Percentiles rank a stretch among this genome's conserved stretches.
These are phyloP conservation scores for Yamadazyma nakazawae DNA, from an alignment of 805 yeast genomes.

Conservation along the genomic window DNA sequence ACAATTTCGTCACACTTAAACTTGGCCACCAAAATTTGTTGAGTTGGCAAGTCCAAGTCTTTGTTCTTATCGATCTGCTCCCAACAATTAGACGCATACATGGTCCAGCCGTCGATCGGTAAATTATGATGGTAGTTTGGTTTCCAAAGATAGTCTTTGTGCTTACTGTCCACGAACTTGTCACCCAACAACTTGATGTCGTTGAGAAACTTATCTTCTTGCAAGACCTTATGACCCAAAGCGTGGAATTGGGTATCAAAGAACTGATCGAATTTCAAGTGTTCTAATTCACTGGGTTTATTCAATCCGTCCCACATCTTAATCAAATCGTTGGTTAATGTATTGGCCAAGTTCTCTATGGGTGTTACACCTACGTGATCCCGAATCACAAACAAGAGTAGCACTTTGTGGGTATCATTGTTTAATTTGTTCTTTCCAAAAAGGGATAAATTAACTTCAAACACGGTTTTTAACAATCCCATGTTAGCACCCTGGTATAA, in stretches of 20 bases:
- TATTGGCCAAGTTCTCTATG: slow-evolving; percentile 60
- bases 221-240: slow-evolving; percentile 81
- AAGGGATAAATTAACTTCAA: slow-evolving; percentile 86
- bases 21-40: slow-evolving; percentile 90
- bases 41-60: slow-evolving; percentile 95
- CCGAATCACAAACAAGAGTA: slow-evolving; percentile 82
- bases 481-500: slow-evolving; percentile 96
- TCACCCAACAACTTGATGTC: slow-evolving; percentile 66
- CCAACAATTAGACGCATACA: slow-evolving; percentile 91
- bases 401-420: slow-evolving; percentile 51
- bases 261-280: slow-evolving; percentile 62
- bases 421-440: slow-evolving; percentile 58
- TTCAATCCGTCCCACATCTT: slow-evolving; percentile 75
- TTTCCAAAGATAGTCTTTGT: slow-evolving; percentile 49
- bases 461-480: slow-evolving; percentile 92
- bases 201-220: slow-evolving; percentile 61
- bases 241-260: slow-evolving; percentile 83
- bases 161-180: slow-evolving; percentile 42
- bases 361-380: slow-evolving; percentile 92
- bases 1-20: slow-evolving; percentile 92
- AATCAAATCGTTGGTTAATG: slow-evolving; percentile 66
- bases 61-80: slow-evolving; percentile 88
- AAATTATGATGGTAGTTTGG: slow-evolving; percentile 75
- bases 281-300: slow-evolving; percentile 65
- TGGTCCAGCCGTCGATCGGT: slow-evolving; percentile 95